Evolutionary conservation across 1,284 basidiomycete genomes (phyloP).

Genomic region (Rhodotorula sp.): DNA sequence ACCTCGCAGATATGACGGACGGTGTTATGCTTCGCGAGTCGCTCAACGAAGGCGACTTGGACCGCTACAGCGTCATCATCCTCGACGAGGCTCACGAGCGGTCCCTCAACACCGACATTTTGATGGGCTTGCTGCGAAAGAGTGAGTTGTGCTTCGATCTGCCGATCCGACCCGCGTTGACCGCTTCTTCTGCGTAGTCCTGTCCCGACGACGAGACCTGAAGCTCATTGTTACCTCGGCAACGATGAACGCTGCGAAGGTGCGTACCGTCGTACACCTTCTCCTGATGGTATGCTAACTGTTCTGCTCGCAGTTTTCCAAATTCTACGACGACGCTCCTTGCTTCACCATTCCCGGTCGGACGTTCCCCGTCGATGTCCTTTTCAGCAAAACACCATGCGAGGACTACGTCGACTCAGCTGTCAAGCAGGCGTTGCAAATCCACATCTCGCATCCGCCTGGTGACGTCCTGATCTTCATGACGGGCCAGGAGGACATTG

Average conservation of each 20-base stretch:
- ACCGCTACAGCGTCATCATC: slow-evolving; percentile 87
- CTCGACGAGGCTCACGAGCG: slow-evolving; percentile 97
- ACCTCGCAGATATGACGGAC: slow-evolving; percentile 66
- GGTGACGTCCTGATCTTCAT: slow-evolving; percentile 98
- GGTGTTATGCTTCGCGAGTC: slow-evolving; percentile 95
- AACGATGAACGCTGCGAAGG: slow-evolving; percentile 85
- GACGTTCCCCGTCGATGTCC: slow-evolving; percentile 96
- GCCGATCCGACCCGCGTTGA: not conserved
- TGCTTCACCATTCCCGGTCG: slow-evolving; percentile 96
- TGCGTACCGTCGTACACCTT: slow-evolving; percentile 47
- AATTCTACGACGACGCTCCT: slow-evolving; percentile 91
- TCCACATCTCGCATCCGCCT: slow-evolving; percentile 87
- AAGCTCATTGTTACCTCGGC: slow-evolving; percentile 89
- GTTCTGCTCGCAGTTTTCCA: slow-evolving; percentile 60
- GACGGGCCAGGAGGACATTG: slow-evolving; percentile 99
- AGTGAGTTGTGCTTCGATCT: slow-evolving; percentile 13
- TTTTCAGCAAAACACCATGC: slow-evolving; percentile 93
- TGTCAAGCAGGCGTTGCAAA: slow-evolving; percentile 95
- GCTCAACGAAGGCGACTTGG: slow-evolving; percentile 89
- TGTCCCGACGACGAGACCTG: slow-evolving; percentile 87
- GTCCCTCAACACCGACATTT: slow-evolving; percentile 91
- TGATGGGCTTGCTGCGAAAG: slow-evolving; percentile 68
- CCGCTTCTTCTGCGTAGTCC: slow-evolving; percentile 49
- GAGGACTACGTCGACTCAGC: slow-evolving; percentile 98
- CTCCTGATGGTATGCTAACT: not conserved